Evolutionary conservation across 176 grass and related monocot genomes (phyloP).

Genomic region (Oryza coarctata): DNA sequence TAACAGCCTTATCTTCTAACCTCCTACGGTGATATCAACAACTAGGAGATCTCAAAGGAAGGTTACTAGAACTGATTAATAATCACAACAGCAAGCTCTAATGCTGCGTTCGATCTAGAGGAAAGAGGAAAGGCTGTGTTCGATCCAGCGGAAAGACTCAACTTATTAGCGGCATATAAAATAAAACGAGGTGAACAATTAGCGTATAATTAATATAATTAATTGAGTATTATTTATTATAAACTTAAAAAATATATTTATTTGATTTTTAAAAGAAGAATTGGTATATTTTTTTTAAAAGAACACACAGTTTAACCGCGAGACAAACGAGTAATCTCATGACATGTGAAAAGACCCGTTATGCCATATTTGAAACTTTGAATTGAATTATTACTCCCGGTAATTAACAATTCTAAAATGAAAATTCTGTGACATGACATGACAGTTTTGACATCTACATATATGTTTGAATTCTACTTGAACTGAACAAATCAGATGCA

Average conservation of each 20-base stretch:
- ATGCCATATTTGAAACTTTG: background rate
- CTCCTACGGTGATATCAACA: background rate
- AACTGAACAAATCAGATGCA: background rate
- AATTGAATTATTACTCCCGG: background rate
- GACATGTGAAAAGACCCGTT: background rate
- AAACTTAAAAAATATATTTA: too few relatives aligned
- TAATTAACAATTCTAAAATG: background rate
- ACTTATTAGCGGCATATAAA: too few relatives aligned
- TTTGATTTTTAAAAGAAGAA: too few relatives aligned
- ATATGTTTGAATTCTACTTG: background rate
- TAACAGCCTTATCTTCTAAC: background rate
- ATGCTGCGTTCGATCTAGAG: too few relatives aligned
- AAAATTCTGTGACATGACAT: background rate
- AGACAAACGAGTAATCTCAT: background rate
- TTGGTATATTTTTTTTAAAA: too few relatives aligned
- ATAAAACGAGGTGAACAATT: too few relatives aligned
- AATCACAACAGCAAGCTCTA: background rate
- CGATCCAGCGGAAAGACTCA: too few relatives aligned
- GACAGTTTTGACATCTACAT: background rate
- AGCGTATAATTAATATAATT: too few relatives aligned
- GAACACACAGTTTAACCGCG: too few relatives aligned
- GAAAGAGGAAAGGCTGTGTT: too few relatives aligned
- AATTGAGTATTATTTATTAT: too few relatives aligned
- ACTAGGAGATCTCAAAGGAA: background rate
- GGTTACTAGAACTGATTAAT: background rate